phyloP scores from a whole-genome alignment of 108 stramenopile species.

The Cyclotella atomus region DNA sequence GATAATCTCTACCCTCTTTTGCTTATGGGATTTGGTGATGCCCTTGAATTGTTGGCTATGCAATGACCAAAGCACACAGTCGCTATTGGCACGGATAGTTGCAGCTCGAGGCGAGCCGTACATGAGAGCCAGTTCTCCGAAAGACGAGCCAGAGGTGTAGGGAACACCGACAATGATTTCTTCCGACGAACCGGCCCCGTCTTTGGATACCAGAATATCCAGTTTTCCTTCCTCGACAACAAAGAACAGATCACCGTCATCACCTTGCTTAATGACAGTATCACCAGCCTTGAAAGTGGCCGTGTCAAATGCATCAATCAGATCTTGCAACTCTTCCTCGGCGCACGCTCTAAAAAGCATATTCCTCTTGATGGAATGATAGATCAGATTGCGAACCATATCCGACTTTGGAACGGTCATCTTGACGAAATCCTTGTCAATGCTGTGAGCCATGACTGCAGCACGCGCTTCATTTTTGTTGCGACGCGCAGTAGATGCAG shows the following conservation, averaged over 20 bases:
- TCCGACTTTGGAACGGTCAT: slow-evolving; percentile 62
- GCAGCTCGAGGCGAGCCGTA: slow-evolving; percentile 92
- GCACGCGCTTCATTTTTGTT: slow-evolving; percentile 47
- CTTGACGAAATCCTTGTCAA: slow-evolving; percentile 48
- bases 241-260: slow-evolving; percentile 86
- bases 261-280: slow-evolving; percentile 78
- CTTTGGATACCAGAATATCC: slow-evolving; percentile 43
- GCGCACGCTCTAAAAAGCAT: slow-evolving; percentile 71
- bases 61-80: slow-evolving; percentile 82
- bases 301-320: slow-evolving; percentile 80
- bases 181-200: slow-evolving; percentile 26
- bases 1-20: slow-evolving; percentile 64
- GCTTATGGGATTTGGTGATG: slow-evolving; percentile 75
- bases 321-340: slow-evolving; percentile 65
- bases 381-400: slow-evolving; percentile 61
- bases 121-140: slow-evolving; percentile 84
- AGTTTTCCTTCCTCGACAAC: slow-evolving; percentile 71
- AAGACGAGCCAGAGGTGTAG: slow-evolving; percentile 61
- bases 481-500: slow-evolving; percentile 17
- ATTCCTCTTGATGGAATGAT: slow-evolving; percentile 66
- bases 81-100: slow-evolving; percentile 79
- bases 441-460: slow-evolving; percentile 46
- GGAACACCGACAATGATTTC: slow-evolving; percentile 59
- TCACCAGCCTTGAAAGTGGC: slow-evolving; percentile 44
- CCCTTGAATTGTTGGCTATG: slow-evolving; percentile 84